Evolutionary conservation across 2,329 filamentous ascomycete genomes (phyloP), one percentile per base, ranked within the genome.

Genomic region (Torrubiellomyces zombiae): DNA sequence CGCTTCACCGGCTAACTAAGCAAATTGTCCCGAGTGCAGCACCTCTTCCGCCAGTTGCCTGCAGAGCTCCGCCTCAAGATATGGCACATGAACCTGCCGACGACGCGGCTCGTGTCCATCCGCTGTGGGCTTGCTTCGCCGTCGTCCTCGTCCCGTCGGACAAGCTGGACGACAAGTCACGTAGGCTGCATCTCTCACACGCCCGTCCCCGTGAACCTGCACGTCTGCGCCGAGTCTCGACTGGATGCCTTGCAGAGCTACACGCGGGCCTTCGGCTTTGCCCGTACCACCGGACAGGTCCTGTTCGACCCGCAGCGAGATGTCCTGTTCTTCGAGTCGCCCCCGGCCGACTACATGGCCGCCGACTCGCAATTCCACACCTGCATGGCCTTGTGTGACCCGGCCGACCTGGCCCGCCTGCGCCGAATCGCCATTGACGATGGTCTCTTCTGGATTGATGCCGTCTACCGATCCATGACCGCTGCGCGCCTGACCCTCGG

Each of bases 311-410:
- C 48, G 0, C 25, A 34, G 9, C 36, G 36, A 24, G 59, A 64
- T 30, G 47, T 58, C n/a, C 43, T 63, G 25, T 63, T 56, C 37
- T 61, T 63, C 33, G 58, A 57, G 18, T n/a, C n/a, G n/a, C 47
- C 51, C 8, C 46, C 53, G 16, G 38, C 52, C 14, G 57, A 56
- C 25, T 55, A 50, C 41, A 56, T 56, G 48, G 55, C 53, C 12
- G 48, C 56, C 25, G 49, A 53, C 28, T 47, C 56, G 5, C 51
- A 61, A 32, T 55, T 63, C 28, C 47, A 49, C 25, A 56, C 55
- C 9, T 51, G 51, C 35, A 47, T 62, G 41, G 39, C 48, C 25
- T 45, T 61, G 37, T 55, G 50, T 33, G 44, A 47, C 21, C 50
- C 45, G 5, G 37, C 36, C 7, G 55, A 63, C 31, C 45, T 62